A percentile compares a stretch with the other conserved stretches of the same genome.
These are phyloP conservation scores for Cytospora piceicola DNA, from an alignment of 2,329 filamentous ascomycete species.

Conservation along the genomic window DNA sequence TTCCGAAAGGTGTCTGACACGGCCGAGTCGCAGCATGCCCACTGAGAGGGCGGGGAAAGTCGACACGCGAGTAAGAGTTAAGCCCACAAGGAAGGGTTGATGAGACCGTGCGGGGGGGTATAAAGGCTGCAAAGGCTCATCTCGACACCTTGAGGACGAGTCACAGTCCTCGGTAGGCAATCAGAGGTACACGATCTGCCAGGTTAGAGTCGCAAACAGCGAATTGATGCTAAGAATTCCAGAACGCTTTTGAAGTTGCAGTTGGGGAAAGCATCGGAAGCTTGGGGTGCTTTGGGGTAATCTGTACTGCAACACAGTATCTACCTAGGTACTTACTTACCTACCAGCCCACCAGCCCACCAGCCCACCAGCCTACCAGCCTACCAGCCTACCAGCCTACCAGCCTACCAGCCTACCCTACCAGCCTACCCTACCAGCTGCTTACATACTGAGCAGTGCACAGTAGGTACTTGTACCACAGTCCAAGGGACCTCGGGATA, in stretches of 20 bases:
- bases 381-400: no score
- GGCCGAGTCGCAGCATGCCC: constrained; percentile 23
- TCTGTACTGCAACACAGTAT: neutral
- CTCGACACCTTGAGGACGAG: neutral
- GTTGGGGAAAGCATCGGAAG: neutral
- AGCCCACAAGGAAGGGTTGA: neutral
- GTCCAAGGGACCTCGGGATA: neutral
- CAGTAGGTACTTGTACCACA: no score
- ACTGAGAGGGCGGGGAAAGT: neutral
- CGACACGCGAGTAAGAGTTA: no score
- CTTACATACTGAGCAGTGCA: no score
- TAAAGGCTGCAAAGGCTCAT: neutral
- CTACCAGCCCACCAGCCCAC: no score
- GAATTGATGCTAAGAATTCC: neutral
- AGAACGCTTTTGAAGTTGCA: neutral
- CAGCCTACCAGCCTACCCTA: no score
- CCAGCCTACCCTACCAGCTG: no score
- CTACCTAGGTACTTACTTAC: no score
- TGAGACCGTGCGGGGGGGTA: neutral
- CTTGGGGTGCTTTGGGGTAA: no score
- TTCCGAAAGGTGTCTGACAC: constrained; percentile 10
- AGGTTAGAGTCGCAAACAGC: neutral
- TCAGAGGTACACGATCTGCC: neutral
- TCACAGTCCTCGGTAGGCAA: neutral
- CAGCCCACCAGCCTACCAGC: no score